Base-by-base conservation (phyloP, 768 basidiomycete species). In the Amanita pallidorosea region DNA sequence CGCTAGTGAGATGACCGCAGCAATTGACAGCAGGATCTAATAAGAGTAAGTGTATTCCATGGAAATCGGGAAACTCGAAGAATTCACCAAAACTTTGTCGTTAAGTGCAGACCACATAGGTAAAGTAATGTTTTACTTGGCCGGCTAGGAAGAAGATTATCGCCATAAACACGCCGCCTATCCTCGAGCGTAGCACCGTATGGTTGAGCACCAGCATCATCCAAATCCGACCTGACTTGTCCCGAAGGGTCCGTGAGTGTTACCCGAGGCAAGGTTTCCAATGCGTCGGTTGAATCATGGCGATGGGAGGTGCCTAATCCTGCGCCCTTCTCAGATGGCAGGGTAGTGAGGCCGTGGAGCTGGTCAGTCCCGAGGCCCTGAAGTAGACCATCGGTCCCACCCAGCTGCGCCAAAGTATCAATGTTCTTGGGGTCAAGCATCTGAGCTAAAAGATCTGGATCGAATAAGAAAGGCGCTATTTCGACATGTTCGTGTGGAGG, bases 1-100 rank as follows among this genome's bases (percentile, higher is more conserved):
- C 11, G 92, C 93, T 41, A 99, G 73, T 13, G 96, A 96, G 36
- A 99, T 76, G 35, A 89, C 80, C 3, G 96, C 96, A 43, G 95
- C 91, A 60, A 98, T 79, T 15, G 88, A 90, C 35, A 98, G 76
- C 45, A 99, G 63, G 54, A 98, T 78, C 89, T 94, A 61, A 55
- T 45, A 41, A 25, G 49, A 31, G 46, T 47, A 40, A 31, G 25
- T 25, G 47, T 11, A 22, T 18, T 35, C 29, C 27, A 40, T 40
- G 27, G 45, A 31, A 33, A 51, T 15, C 56, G 34, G 31, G 36
- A 15, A 31, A 48, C 9, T 38, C 20, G 6, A 20, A 36, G 34
- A 11, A 75, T 81, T 60, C 58, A 89, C 86, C 65, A 94, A 68
- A 56, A 94, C 88, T 69, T 91, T 94, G 67, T 95, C 92, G 64